A percentile compares a stretch with the other conserved stretches of the same genome.
phyloP scores from a whole-genome alignment of 352 stramenopile genomes.

The Globisporangium parvum region DNA sequence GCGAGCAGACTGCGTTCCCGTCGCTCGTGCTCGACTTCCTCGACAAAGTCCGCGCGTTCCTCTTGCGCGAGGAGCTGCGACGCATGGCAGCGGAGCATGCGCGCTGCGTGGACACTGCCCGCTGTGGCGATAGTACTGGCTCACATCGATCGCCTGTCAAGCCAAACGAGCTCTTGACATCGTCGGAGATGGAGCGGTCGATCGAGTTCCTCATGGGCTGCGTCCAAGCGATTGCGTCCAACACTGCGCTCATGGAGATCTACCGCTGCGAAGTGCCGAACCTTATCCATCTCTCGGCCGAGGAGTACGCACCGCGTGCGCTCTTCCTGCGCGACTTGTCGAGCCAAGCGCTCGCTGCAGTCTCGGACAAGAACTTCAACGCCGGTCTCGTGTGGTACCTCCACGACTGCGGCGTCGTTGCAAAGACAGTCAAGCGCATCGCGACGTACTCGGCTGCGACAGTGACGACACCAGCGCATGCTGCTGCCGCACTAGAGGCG shows the following conservation, averaged over 20 bases:
- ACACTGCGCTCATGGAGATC: constrained; percentile 42
- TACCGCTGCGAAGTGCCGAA: constrained; percentile 72
- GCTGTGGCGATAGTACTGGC: no score
- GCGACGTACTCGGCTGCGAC: constrained; percentile 26
- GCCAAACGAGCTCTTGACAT: not conserved
- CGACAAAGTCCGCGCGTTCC: constrained; percentile 37
- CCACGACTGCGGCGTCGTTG: constrained; percentile 52
- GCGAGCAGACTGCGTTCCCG: constrained; percentile 63
- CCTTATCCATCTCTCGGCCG: constrained; percentile 47
- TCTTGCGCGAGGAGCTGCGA: constrained; percentile 41
- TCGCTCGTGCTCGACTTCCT: constrained; percentile 66
- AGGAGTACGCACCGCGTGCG: constrained; percentile 47
- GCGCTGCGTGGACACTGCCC: not conserved
- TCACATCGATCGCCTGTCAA: no score
- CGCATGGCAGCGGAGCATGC: constrained; percentile 9
- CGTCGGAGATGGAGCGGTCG: constrained; percentile 23
- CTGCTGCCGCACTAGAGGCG: constrained; percentile 22
- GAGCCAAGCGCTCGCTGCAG: constrained; percentile 31
- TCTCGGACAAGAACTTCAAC: constrained; percentile 63
- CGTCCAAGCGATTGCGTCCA: constrained; percentile 47
- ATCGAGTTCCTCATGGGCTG: constrained; percentile 60
- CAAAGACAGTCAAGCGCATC: constrained; percentile 42
- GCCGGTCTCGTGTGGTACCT: constrained; percentile 72
- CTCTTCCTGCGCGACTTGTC: constrained; percentile 46
- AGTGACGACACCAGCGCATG: constrained; percentile 24